Conservation (phyloP, 257 asterid species). For the Leonotis leonurus region DNA sequence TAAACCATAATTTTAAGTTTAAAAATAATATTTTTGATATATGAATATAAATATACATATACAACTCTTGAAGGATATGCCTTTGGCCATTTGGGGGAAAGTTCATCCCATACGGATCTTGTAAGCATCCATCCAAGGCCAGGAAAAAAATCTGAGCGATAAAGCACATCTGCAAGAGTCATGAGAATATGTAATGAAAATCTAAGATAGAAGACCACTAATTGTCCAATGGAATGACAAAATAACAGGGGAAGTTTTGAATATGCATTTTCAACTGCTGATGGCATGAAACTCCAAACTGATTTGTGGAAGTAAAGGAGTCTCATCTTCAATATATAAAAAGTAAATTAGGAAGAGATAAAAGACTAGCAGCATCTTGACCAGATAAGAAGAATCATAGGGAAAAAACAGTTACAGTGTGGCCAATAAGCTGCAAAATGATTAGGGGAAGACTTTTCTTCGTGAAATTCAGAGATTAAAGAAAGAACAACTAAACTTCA, state of each 20-base stretch:
- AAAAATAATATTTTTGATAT: not conserved
- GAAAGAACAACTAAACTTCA: not conserved
- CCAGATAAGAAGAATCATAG: not conserved
- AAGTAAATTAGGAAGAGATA: not conserved
- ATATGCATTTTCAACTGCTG: constrained; percentile 2
- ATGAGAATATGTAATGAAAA: constrained; percentile 12
- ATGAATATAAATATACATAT: constrained; percentile 3
- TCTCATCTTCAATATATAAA: constrained; percentile 1
- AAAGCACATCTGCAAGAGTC: constrained; percentile 70
- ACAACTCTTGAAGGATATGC: constrained; percentile 79
- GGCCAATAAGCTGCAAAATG: not conserved
- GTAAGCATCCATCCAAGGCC: constrained; percentile 99
- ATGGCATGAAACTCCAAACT: constrained; percentile 5
- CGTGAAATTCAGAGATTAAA: constrained; percentile 4
- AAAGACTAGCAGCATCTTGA: not conserved
- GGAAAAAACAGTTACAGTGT: not conserved
- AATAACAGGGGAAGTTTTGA: not conserved
- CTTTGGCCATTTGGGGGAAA: constrained; percentile 99
- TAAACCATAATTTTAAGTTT: not conserved
- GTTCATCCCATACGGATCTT: constrained; percentile 84
- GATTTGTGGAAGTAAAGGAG: not conserved
- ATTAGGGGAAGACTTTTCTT: not conserved
- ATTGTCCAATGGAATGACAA: not conserved
- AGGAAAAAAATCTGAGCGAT: constrained; percentile 97
- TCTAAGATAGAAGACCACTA: not conserved